phyloP scores from a whole-genome alignment of 192 early-diverging fungal genomes.

The Rhizophlyctis rosea region DNA sequence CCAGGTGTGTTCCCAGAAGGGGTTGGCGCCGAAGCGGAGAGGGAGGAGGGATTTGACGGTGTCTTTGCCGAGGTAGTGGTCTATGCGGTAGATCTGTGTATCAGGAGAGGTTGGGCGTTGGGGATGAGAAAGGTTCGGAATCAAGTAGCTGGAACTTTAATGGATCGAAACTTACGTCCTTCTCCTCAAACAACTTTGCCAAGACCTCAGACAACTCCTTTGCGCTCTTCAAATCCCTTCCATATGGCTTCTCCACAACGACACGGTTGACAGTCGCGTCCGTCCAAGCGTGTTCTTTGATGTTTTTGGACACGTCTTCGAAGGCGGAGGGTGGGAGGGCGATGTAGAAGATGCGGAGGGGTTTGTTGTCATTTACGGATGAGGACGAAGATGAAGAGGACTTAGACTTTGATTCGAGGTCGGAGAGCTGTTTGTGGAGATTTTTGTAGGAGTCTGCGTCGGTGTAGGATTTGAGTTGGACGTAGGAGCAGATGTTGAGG shows the following conservation, averaged over 20 bases:
- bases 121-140: background rate
- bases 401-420: conserved; percentile 40
- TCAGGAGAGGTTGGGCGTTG: background rate
- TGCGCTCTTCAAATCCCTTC: conserved; percentile 75
- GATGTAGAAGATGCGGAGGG: conserved; percentile 76
- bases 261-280: conserved; percentile 66
- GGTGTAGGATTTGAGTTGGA: conserved; percentile 68
- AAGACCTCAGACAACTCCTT: conserved; percentile 64
- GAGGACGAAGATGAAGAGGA: background rate
- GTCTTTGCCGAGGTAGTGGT: conserved; percentile 93
- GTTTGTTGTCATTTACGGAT: conserved; percentile 40
- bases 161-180: conserved; percentile 54
- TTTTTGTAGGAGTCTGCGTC: conserved; percentile 59
- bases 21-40: conserved; percentile 68
- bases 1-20: conserved; percentile 77
- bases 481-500: conserved; percentile 62
- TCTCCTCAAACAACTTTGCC: conserved; percentile 65
- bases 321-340: conserved; percentile 88
- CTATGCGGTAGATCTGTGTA: conserved; percentile 80
- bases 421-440: conserved; percentile 53
- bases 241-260: conserved; percentile 91
- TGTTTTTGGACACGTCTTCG: conserved; percentile 64
- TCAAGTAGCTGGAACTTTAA: background rate
- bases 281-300: conserved; percentile 64
- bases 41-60: conserved; percentile 86